phyloP scores from a whole-genome alignment of 1,139 yeast genomes.

The Pneumocystis jirovecii region DNA sequence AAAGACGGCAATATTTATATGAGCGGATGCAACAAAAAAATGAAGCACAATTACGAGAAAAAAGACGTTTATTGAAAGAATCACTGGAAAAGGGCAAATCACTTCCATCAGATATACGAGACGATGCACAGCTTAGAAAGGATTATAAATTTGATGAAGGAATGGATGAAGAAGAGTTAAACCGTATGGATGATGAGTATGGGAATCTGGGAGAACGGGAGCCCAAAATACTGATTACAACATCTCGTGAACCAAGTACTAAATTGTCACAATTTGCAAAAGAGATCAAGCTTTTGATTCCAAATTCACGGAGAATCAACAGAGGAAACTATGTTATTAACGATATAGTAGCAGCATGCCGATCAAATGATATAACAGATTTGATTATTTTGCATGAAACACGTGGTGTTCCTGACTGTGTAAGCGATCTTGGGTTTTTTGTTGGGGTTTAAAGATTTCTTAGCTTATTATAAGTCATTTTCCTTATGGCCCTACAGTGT shows the following conservation, averaged over 20 bases:
- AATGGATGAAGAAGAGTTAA: conserved; percentile 38
- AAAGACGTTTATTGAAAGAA: conserved; percentile 70
- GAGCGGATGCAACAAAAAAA: conserved; percentile 79
- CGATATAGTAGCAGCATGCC: conserved; percentile 71
- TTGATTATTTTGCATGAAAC: conserved; percentile 82
- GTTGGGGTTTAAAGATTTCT: background rate
- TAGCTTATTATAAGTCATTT: conserved; percentile 71
- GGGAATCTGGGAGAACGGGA: conserved; percentile 76
- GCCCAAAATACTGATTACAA: conserved; percentile 85
- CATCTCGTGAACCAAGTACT: conserved; percentile 82
- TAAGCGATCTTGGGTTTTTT: background rate
- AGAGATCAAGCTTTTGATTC: conserved; percentile 77
- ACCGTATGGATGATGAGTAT: conserved; percentile 70
- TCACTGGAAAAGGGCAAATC: conserved; percentile 89
- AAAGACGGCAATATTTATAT: conserved; percentile 82
- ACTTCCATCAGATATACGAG: conserved; percentile 75
- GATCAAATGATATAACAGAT: conserved; percentile 63
- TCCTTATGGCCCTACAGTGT: conserved; percentile 96
- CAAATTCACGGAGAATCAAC: conserved; percentile 75
- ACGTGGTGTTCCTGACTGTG: conserved; percentile 91
- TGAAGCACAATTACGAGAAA: conserved; percentile 71
- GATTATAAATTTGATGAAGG: conserved; percentile 75
- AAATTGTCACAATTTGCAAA: conserved; percentile 80
- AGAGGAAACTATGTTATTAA: conserved; percentile 88
- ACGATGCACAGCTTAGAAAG: conserved; percentile 63